Evolutionary conservation across 2,329 filamentous ascomycete species (phyloP), one percentile per base, ranked within the genome.

Genomic region (Scedosporium apiospermum): DNA sequence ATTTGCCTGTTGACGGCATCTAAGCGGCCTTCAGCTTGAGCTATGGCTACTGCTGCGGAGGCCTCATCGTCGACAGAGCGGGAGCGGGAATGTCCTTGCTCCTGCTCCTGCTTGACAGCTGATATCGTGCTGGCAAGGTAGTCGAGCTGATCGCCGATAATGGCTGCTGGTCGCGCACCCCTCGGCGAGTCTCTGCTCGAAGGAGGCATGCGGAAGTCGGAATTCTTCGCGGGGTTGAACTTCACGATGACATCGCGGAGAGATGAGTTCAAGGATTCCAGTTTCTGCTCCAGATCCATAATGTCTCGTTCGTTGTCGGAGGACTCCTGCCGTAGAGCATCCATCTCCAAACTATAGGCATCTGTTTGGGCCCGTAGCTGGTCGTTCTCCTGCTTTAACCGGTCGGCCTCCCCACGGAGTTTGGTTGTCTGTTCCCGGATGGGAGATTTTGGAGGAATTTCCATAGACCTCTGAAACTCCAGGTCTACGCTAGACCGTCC

Each of bases 91-190:
- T 79, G 75, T 2, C 49, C 49, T 21, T 53, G n/a, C 59, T 79
- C 76, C 68, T 87, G 82, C 66, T 86, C 84, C 16, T 82, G 78
- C 44, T 80, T 78, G 10, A 93, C 82, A 7, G 81, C 80, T 34
- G 79, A 76, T 38, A 95, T 75, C 1, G 85, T 84, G 67, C 83
- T 82, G 64, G 89, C 86, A 3, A 96, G 78, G 68, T 91, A 93
- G 49, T 88, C 84, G 21, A 95, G 73, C 69, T 93, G 88, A 46
- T 70, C 76, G 30, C 73, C 72, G 23, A 88, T 72, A 63, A 79
- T 74, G 18, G 79, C 77, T 6, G 78, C 78, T 14, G 81, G 73
- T 60, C 80, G 76, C 67, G 64, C 71, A 46, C 68, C 69, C 64
- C 66, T 67, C 23, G 63, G 62, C 34, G 65, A 61, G 14, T 64